Evolutionary conservation across 768 basidiomycete genomes (phyloP).

Genomic region (Lactarius deliciosus): DNA sequence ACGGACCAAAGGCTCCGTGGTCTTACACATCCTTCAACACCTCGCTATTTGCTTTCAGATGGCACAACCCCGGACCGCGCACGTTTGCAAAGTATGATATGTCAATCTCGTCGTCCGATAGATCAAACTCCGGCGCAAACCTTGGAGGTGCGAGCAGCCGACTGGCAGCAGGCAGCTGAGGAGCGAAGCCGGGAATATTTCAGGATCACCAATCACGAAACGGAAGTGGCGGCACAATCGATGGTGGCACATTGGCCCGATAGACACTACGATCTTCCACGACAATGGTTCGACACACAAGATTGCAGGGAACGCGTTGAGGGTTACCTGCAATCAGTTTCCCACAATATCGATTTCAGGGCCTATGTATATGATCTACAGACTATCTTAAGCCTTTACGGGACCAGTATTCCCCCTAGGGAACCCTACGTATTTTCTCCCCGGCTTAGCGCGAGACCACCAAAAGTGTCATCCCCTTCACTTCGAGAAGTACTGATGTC

Average conservation of each 20-base stretch:
- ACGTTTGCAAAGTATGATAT: slow-evolving; percentile 1
- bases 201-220: neutral
- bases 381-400: neutral
- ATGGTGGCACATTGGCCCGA: neutral
- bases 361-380: neutral
- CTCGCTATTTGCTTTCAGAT: neutral
- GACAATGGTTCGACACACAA: slow-evolving; percentile 8
- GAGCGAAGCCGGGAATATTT: neutral
- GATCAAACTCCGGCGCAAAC: neutral
- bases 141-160: neutral
- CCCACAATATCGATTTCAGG: neutral
- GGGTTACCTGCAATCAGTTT: neutral
- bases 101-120: neutral
- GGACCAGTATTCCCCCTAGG: neutral
- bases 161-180: neutral
- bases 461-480: neutral
- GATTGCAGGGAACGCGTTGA: neutral
- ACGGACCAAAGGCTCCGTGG: neutral
- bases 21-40: neutral
- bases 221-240: neutral
- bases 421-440: neutral
- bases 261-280: neutral
- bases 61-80: neutral
- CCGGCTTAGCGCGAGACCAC: neutral
- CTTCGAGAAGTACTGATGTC: slow-evolving; percentile 4